phyloP scores from a whole-genome alignment of 2,329 filamentous ascomycete genomes.

The Thermochaetoides dissita region DNA sequence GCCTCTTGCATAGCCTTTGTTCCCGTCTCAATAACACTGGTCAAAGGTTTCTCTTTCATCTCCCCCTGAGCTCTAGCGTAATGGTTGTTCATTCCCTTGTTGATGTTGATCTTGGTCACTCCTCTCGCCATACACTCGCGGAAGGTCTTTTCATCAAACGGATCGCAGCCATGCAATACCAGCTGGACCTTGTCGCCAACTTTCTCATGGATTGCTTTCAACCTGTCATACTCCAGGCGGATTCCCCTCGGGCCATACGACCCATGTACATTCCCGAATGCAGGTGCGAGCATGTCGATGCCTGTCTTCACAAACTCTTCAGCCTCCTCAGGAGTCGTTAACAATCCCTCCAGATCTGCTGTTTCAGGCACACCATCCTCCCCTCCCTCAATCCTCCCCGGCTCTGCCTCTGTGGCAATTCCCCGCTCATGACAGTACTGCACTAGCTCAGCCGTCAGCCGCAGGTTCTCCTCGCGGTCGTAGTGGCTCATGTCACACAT shows the following conservation, averaged over 20 bases:
- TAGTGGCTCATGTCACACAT: slow-evolving; percentile 64
- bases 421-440: slow-evolving; percentile 48
- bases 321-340: slow-evolving; percentile 57
- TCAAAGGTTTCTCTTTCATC: slow-evolving; percentile 32
- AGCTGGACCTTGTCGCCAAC: slow-evolving; percentile 32
- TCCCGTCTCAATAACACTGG: slow-evolving; percentile 32
- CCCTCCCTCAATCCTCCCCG: slow-evolving; percentile 40
- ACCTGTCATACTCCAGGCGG: slow-evolving; percentile 42
- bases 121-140: slow-evolving; percentile 29
- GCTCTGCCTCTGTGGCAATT: slow-evolving; percentile 55
- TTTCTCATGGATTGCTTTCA: slow-evolving; percentile 28
- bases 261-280: slow-evolving; percentile 65
- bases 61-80: slow-evolving; percentile 30
- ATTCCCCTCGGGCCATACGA: slow-evolving; percentile 54
- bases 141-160: slow-evolving; percentile 32
- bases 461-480: slow-evolving; percentile 52
- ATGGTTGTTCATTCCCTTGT: slow-evolving; percentile 37
- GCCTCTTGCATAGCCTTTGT: slow-evolving; percentile 33
- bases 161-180: slow-evolving; percentile 34
- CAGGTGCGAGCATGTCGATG: slow-evolving; percentile 61
- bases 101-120: slow-evolving; percentile 37
- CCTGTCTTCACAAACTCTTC: slow-evolving; percentile 57
- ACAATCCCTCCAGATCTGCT: slow-evolving; percentile 28
- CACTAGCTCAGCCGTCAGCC: slow-evolving; percentile 45
- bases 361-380: slow-evolving; percentile 61